These are phyloP conservation scores for Candida rishiriensis DNA, from an alignment of 805 yeast genomes.

Conservation along the genomic window DNA sequence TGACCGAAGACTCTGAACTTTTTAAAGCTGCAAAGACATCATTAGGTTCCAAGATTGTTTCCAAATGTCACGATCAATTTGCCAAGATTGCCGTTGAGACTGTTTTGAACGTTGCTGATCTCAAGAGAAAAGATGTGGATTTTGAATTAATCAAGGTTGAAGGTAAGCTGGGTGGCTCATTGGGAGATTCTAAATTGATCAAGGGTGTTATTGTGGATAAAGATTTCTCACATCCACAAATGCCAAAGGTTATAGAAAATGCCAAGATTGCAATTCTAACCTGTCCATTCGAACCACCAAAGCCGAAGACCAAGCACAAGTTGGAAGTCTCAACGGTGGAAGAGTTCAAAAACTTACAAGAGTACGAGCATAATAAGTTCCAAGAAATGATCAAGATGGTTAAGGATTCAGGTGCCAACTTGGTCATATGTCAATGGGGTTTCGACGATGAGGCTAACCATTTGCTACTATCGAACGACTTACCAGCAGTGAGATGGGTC, in stretches of 20 bases:
- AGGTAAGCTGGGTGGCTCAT: constrained; percentile 92
- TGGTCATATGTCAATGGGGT: constrained; percentile 99
- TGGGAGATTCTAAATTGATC: constrained; percentile 79
- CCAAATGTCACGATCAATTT: constrained; percentile 88
- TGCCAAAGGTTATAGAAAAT: constrained; percentile 78
- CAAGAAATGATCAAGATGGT: constrained; percentile 84
- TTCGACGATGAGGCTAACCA: constrained; percentile 99
- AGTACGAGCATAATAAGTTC: constrained; percentile 88
- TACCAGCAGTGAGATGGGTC: constrained; percentile 98
- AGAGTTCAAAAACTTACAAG: constrained; percentile 86
- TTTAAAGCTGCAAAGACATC: constrained; percentile 93
- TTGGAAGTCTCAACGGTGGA: constrained; percentile 90
- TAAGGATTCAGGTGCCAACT: constrained; percentile 87
- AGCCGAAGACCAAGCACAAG: constrained; percentile 98
- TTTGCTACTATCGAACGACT: constrained; percentile 74
- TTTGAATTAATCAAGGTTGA: constrained; percentile 94
- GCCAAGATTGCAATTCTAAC: constrained; percentile 93
- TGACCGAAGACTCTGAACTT: constrained; percentile 46
- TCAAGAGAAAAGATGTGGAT: constrained; percentile 90
- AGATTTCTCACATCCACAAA: constrained; percentile 97
- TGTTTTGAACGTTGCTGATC: constrained; percentile 86
- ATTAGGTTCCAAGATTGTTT: constrained; percentile 91
- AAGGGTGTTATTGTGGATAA: constrained; percentile 93
- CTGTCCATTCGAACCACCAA: constrained; percentile 99
- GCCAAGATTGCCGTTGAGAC: constrained; percentile 98